Conservation (phyloP, 495 filamentous ascomycete species). For the Penicillium psychrofluorescens region DNA sequence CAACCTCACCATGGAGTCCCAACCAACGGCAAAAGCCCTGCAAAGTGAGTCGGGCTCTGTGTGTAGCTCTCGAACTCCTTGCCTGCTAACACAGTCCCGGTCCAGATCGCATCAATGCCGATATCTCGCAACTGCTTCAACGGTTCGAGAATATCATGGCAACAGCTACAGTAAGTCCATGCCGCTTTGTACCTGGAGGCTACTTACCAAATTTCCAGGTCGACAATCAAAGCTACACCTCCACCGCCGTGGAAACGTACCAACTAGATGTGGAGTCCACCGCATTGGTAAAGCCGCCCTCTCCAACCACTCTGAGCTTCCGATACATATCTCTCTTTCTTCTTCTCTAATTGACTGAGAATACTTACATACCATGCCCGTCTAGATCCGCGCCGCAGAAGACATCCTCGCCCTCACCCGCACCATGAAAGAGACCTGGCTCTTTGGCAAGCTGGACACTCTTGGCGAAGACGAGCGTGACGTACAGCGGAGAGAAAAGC, state of each 20-base stretch:
- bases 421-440: constrained; percentile 65
- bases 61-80: background rate
- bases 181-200: background rate
- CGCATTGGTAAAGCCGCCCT: constrained; percentile 43
- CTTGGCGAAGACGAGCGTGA: constrained; percentile 44
- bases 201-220: constrained; percentile 15
- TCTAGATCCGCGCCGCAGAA: constrained; percentile 57
- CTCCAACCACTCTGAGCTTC: background rate
- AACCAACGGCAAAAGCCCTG: constrained; percentile 29
- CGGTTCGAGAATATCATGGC: constrained; percentile 57
- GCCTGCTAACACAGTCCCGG: constrained; percentile 6
- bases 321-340: too few relatives aligned
- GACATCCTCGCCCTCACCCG: constrained; percentile 57
- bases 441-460: constrained; percentile 64
- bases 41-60: constrained; percentile 21
- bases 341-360: too few relatives aligned
- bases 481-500: constrained; percentile 32
- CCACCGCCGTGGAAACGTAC: constrained; percentile 51
- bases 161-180: constrained; percentile 41
- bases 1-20: constrained; percentile 26
- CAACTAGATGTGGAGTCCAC: constrained; percentile 59
- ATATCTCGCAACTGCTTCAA: constrained; percentile 49
- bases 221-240: constrained; percentile 27
- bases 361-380: background rate
- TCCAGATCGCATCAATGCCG: constrained; percentile 46